Percentiles rank a stretch among this genome's conserved stretches.
phyloP scores from a whole-genome alignment of 2,329 filamentous ascomycete genomes.

The Colletotrichum costaricense region DNA sequence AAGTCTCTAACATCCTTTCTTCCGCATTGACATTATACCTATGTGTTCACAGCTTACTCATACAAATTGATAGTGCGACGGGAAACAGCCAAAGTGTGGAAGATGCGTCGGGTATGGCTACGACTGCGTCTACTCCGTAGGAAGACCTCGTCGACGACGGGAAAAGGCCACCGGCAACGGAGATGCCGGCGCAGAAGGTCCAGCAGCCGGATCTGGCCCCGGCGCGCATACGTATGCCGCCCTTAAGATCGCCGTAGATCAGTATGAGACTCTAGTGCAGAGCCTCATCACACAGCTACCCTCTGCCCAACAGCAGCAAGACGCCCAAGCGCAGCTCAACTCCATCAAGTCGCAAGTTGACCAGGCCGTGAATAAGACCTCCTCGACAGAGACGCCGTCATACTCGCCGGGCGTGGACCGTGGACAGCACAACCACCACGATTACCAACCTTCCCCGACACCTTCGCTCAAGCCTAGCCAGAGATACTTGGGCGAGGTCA shows the following conservation, averaged over 20 bases:
- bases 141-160: neutral
- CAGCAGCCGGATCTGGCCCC: no score
- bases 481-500: conserved; percentile 50
- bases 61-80: conserved; percentile 33
- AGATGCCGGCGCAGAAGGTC: neutral
- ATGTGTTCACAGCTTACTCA: neutral
- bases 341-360: neutral
- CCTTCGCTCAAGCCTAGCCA: conserved; percentile 21
- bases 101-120: conserved; percentile 41
- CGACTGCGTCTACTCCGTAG: conserved; percentile 35
- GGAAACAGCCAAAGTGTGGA: conserved; percentile 38
- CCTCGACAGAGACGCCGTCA: neutral
- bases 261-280: neutral
- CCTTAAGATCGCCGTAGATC: neutral
- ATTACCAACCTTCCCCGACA: neutral
- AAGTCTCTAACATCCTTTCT: neutral
- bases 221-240: neutral
- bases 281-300: neutral
- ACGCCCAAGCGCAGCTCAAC: neutral
- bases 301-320: neutral
- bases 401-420: neutral
- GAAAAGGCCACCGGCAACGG: neutral
- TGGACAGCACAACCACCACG: neutral
- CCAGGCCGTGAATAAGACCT: neutral
- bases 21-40: neutral